Evolutionary conservation across 306 rosid genomes (phyloP).

Genomic region (Argentina anserina): DNA sequence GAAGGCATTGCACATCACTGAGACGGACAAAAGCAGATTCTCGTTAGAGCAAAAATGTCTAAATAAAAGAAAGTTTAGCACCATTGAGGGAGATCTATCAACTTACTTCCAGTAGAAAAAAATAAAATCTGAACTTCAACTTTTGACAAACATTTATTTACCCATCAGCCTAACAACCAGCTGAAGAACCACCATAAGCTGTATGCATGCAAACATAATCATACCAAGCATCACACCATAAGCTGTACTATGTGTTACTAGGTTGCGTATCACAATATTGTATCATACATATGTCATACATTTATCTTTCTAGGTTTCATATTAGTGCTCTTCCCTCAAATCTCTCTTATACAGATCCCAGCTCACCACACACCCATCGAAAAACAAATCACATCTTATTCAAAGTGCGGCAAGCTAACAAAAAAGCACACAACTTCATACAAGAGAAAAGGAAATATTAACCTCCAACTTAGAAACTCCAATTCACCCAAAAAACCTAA

Average conservation of each 20-base stretch:
- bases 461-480: background rate
- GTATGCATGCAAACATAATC: background rate
- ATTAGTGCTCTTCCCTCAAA: background rate
- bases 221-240: background rate
- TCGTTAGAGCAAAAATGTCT: constrained; percentile 11
- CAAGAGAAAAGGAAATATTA: too few species aligned
- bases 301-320: background rate
- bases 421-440: too few species aligned
- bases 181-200: background rate
- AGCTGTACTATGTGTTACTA: background rate
- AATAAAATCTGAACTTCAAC: constrained; percentile 60
- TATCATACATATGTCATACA: too few species aligned
- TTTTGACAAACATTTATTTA: constrained; percentile 31
- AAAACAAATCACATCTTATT: background rate
- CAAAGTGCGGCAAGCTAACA: background rate
- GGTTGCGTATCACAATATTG: too few species aligned
- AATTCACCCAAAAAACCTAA: constrained; percentile 1
- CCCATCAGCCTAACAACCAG: background rate
- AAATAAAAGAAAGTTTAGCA: background rate
- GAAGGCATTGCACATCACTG: constrained; percentile 64
- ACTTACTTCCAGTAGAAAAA: constrained; percentile 79
- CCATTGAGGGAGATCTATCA: background rate
- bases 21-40: constrained; percentile 21
- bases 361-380: background rate
- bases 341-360: too few species aligned